These are phyloP conservation scores for Lipomyces sp. DNA, from an alignment of 805 yeast species.

Conservation along the genomic window DNA sequence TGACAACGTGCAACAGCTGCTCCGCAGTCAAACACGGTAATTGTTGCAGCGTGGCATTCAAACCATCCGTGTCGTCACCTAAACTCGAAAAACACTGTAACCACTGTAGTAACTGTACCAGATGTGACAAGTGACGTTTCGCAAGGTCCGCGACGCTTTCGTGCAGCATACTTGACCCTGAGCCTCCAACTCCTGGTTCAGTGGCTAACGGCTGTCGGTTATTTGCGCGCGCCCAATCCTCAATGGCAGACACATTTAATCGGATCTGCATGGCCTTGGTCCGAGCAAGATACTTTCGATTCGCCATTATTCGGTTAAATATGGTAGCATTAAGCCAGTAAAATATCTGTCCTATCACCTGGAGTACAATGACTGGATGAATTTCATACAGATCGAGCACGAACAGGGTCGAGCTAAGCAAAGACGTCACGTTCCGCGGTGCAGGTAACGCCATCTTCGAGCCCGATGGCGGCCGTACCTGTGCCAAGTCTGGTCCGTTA, in stretches of 20 bases:
- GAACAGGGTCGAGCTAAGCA: conserved; percentile 84
- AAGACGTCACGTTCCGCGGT: conserved; percentile 57
- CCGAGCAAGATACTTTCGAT: conserved; percentile 74
- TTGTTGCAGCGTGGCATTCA: conserved; percentile 56
- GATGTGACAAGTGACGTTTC: conserved; percentile 68
- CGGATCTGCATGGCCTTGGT: conserved; percentile 88
- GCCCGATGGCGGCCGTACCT: conserved; percentile 75
- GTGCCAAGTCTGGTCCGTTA: conserved; percentile 12
- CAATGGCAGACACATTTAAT: conserved; percentile 80
- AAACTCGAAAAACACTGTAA: conserved; percentile 81
- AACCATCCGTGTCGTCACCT: conserved; percentile 53
- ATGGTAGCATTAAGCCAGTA: conserved; percentile 75
- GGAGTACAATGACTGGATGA: conserved; percentile 76
- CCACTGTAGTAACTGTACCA: conserved; percentile 85
- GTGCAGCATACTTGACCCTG: conserved; percentile 28
- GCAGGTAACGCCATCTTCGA: conserved; percentile 84
- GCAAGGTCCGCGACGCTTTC: conserved; percentile 56
- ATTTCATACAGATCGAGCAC: conserved; percentile 81
- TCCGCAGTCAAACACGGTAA: conserved; percentile 65
- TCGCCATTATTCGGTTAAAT: conserved; percentile 73
- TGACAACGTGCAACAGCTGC: conserved; percentile 72
- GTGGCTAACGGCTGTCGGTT: conserved; percentile 54
- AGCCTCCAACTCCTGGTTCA: conserved; percentile 34
- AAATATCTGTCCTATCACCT: conserved; percentile 75
- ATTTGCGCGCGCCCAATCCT: conserved; percentile 88